These are phyloP conservation scores for Daldinia childiae DNA, from an alignment of 495 filamentous ascomycete genomes.

Conservation along the genomic window DNA sequence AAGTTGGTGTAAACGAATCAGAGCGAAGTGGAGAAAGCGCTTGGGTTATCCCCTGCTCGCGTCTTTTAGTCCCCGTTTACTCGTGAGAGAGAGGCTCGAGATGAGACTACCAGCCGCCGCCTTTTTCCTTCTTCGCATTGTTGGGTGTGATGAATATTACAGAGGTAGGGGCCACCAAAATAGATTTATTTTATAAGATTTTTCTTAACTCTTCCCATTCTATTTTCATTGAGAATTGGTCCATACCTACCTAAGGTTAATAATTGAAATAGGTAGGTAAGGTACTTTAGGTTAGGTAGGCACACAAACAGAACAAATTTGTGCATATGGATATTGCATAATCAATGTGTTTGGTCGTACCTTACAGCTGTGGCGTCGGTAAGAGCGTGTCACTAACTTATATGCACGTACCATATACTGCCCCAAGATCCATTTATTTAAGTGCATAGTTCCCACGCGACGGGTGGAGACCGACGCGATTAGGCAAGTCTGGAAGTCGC, in stretches of 20 bases:
- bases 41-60: constrained; percentile 26
- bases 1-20: constrained; percentile 33
- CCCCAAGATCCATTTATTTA: constrained; percentile 21
- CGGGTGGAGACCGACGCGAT: constrained; percentile 36
- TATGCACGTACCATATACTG: constrained; percentile 27
- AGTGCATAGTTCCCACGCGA: constrained; percentile 38
- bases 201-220: background rate
- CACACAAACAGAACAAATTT: background rate
- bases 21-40: constrained; percentile 13
- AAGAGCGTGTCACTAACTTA: constrained; percentile 15
- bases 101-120: constrained; percentile 17
- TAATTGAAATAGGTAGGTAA: too few species aligned
- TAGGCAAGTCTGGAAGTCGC: constrained; percentile 23
- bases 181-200: background rate
- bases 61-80: constrained; percentile 19
- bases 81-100: constrained; percentile 30
- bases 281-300: too few species aligned
- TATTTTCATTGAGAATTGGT: background rate
- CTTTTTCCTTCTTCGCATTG: constrained; percentile 8
- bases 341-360: constrained; percentile 17
- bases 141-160: background rate
- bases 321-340: constrained; percentile 5
- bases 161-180: constrained; percentile 1
- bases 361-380: constrained; percentile 26
- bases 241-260: background rate